phyloP scores from a whole-genome alignment of 176 grass and related monocot species.

The Phoenix roebelenii region DNA sequence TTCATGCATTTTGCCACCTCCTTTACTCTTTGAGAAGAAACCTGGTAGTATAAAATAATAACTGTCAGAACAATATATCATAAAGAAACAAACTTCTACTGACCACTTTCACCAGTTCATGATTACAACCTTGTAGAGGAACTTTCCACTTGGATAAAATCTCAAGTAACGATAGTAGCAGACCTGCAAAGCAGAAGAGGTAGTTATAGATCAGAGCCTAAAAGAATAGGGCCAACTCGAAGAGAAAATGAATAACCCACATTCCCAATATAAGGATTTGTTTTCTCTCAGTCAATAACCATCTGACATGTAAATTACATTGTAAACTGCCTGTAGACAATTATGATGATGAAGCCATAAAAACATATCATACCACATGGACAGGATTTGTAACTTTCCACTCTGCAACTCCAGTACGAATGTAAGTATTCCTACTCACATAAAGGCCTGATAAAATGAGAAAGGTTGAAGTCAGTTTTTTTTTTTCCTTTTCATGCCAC shows the following conservation, averaged over 20 bases:
- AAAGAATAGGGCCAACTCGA: neutral
- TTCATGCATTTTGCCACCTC: slow-evolving; percentile 93
- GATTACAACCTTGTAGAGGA: slow-evolving; percentile 75
- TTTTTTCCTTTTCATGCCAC: too few species aligned
- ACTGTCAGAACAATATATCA: neutral
- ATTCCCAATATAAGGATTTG: too few species aligned
- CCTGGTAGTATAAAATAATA: slow-evolving; percentile 33
- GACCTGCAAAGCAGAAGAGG: slow-evolving; percentile 34
- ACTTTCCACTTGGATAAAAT: slow-evolving; percentile 81
- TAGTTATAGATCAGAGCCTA: neutral
- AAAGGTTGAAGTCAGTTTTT: neutral
- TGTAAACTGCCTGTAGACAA: too few species aligned
- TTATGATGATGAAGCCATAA: neutral
- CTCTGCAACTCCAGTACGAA: slow-evolving; percentile 84
- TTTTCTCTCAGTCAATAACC: too few species aligned
- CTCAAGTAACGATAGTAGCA: slow-evolving; percentile 91
- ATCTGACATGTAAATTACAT: too few species aligned
- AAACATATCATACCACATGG: slow-evolving; percentile 68
- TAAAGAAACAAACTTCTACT: neutral
- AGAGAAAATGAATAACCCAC: too few species aligned
- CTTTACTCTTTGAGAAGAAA: slow-evolving; percentile 80
- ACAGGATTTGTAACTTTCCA: slow-evolving; percentile 95
- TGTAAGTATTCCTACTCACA: slow-evolving; percentile 96
- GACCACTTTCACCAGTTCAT: neutral
- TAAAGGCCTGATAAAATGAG: slow-evolving; percentile 59